Percentiles rank a stretch among this genome's conserved stretches.
phyloP scores from a whole-genome alignment of 148 eudicot genomes.

The Heliamphora exappendiculata region DNA sequence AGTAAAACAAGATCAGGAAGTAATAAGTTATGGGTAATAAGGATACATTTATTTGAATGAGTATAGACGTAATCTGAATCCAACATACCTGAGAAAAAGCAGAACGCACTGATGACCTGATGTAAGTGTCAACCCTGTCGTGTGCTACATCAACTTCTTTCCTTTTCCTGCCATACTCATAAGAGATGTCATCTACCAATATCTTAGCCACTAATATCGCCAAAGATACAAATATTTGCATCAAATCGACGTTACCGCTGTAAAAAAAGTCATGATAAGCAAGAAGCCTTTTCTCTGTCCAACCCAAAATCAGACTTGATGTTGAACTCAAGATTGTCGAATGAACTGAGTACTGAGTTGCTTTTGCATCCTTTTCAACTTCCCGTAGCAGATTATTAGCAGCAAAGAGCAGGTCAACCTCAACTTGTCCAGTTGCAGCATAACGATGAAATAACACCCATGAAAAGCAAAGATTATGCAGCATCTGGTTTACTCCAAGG shows the following conservation, averaged over 20 bases:
- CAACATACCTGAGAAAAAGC: constrained; percentile 56
- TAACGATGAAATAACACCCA: constrained; percentile 77
- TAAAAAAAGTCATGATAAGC: constrained; percentile 71
- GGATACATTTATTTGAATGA: neutral
- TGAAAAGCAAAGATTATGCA: constrained; percentile 75
- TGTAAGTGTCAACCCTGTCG: constrained; percentile 64
- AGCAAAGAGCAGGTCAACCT: constrained; percentile 70
- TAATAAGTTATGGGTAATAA: neutral
- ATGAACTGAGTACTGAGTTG: constrained; percentile 41
- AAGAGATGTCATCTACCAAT: constrained; percentile 52
- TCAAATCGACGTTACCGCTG: constrained; percentile 43
- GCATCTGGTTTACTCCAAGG: constrained; percentile 63
- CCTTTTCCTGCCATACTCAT: constrained; percentile 48
- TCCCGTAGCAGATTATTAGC: constrained; percentile 59
- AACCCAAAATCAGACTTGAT: constrained; percentile 47
- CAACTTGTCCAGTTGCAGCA: constrained; percentile 58
- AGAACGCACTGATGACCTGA: constrained; percentile 69
- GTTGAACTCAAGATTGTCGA: constrained; percentile 50
- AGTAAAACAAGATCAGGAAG: neutral
- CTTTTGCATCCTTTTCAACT: constrained; percentile 63
- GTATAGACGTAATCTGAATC: neutral
- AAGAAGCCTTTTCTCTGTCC: constrained; percentile 74
- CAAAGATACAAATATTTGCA: constrained; percentile 65
- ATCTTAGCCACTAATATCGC: constrained; percentile 56
- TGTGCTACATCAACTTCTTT: constrained; percentile 53